Evolutionary conservation across 148 eudicot species (phyloP).

Genomic region (Heliosperma pusillum): DNA sequence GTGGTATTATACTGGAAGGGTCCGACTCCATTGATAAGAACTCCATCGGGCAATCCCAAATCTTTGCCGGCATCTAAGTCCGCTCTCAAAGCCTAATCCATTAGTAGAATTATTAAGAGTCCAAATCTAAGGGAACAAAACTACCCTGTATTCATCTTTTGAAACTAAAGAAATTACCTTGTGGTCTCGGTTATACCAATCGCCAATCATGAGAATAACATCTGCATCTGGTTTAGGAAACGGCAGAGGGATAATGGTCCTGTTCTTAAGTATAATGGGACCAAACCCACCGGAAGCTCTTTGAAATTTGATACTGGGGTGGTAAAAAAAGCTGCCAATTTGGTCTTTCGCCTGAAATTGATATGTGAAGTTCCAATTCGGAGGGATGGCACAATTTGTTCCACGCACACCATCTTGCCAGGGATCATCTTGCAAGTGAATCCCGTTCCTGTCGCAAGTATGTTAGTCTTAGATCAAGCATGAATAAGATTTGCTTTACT

Average conservation of each 20-base stretch:
- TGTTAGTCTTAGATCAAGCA: not conserved
- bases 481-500: not conserved
- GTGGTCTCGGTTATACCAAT: conserved; percentile 85
- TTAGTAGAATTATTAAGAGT: conserved; percentile 4
- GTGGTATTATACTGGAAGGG: conserved; percentile 76
- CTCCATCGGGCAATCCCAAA: conserved; percentile 94
- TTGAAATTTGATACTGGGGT: conserved; percentile 76
- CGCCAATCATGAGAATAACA: conserved; percentile 72
- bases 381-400: conserved; percentile 88
- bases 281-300: conserved; percentile 94
- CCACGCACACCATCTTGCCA: conserved; percentile 95
- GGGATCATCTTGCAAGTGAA: conserved; percentile 76
- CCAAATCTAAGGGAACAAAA: not conserved
- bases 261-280: conserved; percentile 55
- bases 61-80: conserved; percentile 61
- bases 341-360: conserved; percentile 94
- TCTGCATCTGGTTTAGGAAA: conserved; percentile 80
- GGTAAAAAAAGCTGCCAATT: conserved; percentile 84
- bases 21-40: conserved; percentile 94
- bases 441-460: conserved; percentile 56
- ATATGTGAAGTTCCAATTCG: conserved; percentile 74
- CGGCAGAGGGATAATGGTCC: conserved; percentile 55
- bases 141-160: not conserved
- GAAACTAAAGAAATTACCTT: conserved; percentile 41
- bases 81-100: conserved; percentile 53